Evolutionary conservation across 2,329 filamentous ascomycete species (phyloP), one percentile per base, ranked within the genome.

Genomic region (Phoma sp.): DNA sequence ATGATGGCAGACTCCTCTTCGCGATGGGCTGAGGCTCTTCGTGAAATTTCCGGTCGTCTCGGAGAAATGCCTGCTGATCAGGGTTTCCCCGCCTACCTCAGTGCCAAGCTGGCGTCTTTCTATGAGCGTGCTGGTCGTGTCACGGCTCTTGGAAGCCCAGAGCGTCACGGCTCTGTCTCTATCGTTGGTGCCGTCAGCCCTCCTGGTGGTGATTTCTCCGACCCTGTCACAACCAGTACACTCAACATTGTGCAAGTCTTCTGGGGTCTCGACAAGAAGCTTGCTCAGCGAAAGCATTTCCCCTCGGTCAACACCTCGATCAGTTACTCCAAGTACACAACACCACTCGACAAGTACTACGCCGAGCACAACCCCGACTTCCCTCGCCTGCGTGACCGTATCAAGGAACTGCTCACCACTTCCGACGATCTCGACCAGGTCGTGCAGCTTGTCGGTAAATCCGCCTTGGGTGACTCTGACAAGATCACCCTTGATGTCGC

Each of bases 1-100:
- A 99, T 99, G 95, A 99, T 99, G 95, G 95, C 95, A 61, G 95
- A 99, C 79, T 98, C 95, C 13, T 90, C 93, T 47, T 99, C 95
- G 48, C 92, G 95, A 64, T 99, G 95, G 95, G 95, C 95, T 61
- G 95, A 99, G 81, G 95, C 95, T 73, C 86, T 99, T 75, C 92
- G 95, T 90, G 95, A 99, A 78, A 88, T 99, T 76, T 99, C 95
- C 30, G 95, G 95, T 83, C 95, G 95, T 84, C 83, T 99, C 57
- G 95, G 95, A 83, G 95, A 99, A 79, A 99, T 99, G 95, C 95
- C 95, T 79, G 95, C 95, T 77, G 95, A 99, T 78, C 95, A 99
- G 79, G 95, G 95, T 86, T 99, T 97, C 88, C 95, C 95, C 40
- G 95, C 95, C 46, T 99, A 99, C 76, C 85, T 99, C 50, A 88